These are phyloP conservation scores for Strobilomyces echinocephalus DNA, from an alignment of 768 basidiomycete genomes.

Conservation along the genomic window DNA sequence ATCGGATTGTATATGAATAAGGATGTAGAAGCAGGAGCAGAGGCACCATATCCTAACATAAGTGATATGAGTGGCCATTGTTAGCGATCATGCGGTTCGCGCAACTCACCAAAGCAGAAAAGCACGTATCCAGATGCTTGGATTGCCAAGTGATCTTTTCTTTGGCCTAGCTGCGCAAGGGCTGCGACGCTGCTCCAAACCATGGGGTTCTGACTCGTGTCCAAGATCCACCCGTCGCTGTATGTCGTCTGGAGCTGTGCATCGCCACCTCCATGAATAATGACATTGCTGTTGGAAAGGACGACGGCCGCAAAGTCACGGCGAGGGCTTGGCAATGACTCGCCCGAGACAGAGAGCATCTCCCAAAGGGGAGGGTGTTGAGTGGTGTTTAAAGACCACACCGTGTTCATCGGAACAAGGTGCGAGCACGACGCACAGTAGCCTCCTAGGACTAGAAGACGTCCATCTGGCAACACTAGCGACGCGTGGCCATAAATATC, in stretches of 20 bases:
- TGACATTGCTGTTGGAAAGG: constrained; percentile 48
- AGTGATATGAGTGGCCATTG: constrained; percentile 14
- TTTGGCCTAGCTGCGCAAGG: constrained; percentile 53
- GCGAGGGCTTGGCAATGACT: constrained; percentile 51
- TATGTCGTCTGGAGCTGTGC: constrained; percentile 48
- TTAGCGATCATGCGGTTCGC: neutral
- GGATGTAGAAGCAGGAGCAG: constrained; percentile 42
- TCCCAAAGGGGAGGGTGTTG: constrained; percentile 48
- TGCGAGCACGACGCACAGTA: constrained; percentile 43
- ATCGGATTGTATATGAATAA: constrained; percentile 48
- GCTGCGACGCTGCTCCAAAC: constrained; percentile 51
- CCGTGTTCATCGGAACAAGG: constrained; percentile 51
- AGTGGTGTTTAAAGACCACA: constrained; percentile 64
- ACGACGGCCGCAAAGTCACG: constrained; percentile 56
- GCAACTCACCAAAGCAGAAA: constrained; percentile 69
- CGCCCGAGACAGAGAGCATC: constrained; percentile 33
- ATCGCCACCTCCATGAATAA: constrained; percentile 79
- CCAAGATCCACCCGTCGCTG: constrained; percentile 68
- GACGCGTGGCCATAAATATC: constrained; percentile 72
- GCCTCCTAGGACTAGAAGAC: constrained; percentile 73
- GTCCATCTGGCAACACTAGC: constrained; percentile 63
- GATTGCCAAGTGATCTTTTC: constrained; percentile 74
- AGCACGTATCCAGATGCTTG: constrained; percentile 56
- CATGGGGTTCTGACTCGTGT: constrained; percentile 51
- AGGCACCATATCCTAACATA: constrained; percentile 28